phyloP scores from a whole-genome alignment of 768 basidiomycete genomes.

The Rhizopogon vulgaris region DNA sequence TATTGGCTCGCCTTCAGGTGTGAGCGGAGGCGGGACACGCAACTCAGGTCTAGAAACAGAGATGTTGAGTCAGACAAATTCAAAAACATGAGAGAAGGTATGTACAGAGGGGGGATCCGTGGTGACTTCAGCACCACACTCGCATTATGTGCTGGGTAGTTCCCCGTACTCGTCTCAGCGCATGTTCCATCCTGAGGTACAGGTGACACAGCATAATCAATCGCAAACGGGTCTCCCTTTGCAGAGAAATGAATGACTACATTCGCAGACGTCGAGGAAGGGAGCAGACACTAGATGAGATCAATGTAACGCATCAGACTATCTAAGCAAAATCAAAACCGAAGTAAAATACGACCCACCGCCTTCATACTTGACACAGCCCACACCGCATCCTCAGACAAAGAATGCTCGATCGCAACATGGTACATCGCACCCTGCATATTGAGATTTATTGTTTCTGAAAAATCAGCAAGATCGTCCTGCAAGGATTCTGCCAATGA shows the following conservation, averaged over 20 bases:
- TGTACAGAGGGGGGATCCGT: conserved; percentile 53
- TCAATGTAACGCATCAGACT: conserved; percentile 6
- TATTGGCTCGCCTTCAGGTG: conserved; percentile 59
- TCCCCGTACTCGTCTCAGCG: conserved; percentile 25
- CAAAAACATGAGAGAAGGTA: conserved; percentile 4
- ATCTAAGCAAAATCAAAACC: conserved; percentile 30
- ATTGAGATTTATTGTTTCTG: conserved; percentile 32
- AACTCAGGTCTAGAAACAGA: conserved; percentile 52
- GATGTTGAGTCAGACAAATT: neutral
- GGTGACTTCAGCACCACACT: conserved; percentile 48
- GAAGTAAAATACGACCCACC: conserved; percentile 50
- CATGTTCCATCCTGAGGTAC: conserved; percentile 68
- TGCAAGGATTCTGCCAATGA: conserved; percentile 34
- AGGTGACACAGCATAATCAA: conserved; percentile 70
- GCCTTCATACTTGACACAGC: conserved; percentile 30
- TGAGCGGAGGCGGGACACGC: conserved; percentile 60
- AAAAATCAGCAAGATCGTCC: conserved; percentile 42
- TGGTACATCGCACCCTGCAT: conserved; percentile 55
- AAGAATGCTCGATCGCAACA: conserved; percentile 54
- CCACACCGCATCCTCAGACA: conserved; percentile 30
- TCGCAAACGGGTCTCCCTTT: conserved; percentile 46
- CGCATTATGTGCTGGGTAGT: conserved; percentile 36
- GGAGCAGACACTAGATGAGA: conserved; percentile 58
- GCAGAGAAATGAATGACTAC: conserved; percentile 50
- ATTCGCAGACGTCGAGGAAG: conserved; percentile 45